Evolutionary conservation across 768 basidiomycete species (phyloP).

Genomic region (Boletus fagicola): DNA sequence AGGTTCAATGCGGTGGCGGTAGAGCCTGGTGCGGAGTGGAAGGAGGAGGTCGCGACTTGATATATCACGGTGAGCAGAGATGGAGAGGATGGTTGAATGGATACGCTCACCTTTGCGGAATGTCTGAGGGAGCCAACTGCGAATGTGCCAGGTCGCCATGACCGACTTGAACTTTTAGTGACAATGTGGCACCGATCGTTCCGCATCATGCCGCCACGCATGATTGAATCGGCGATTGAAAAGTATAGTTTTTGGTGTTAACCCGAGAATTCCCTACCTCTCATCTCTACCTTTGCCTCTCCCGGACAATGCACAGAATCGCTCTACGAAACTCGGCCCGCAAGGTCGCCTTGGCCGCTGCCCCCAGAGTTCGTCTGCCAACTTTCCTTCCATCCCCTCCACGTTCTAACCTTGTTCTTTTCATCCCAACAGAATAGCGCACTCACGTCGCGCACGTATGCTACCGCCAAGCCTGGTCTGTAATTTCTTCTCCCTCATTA

Average conservation of each 20-base stretch:
- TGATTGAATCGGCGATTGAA: constrained; percentile 32
- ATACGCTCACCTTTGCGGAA: constrained; percentile 22
- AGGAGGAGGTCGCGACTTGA: constrained; percentile 24
- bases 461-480: constrained; percentile 96
- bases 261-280: constrained; percentile 38
- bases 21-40: constrained; percentile 39
- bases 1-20: constrained; percentile 69
- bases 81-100: neutral
- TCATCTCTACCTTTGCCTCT: constrained; percentile 45
- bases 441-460: constrained; percentile 79
- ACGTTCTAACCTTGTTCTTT: constrained; percentile 11
- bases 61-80: constrained; percentile 3
- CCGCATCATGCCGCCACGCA: constrained; percentile 9
- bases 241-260: constrained; percentile 32
- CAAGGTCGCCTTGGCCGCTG: constrained; percentile 68
- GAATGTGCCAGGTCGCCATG: constrained; percentile 21
- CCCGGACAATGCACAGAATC: constrained; percentile 74
- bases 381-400: constrained; percentile 13
- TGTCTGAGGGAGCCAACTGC: constrained; percentile 27
- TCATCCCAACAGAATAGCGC: constrained; percentile 36
- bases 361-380: constrained; percentile 51
- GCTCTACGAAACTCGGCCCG: constrained; percentile 83
- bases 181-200: constrained; percentile 7
- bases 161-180: neutral
- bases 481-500: constrained; percentile 7